These are phyloP conservation scores for Spathaspora boniae DNA, from an alignment of 805 yeast species.

Conservation along the genomic window DNA sequence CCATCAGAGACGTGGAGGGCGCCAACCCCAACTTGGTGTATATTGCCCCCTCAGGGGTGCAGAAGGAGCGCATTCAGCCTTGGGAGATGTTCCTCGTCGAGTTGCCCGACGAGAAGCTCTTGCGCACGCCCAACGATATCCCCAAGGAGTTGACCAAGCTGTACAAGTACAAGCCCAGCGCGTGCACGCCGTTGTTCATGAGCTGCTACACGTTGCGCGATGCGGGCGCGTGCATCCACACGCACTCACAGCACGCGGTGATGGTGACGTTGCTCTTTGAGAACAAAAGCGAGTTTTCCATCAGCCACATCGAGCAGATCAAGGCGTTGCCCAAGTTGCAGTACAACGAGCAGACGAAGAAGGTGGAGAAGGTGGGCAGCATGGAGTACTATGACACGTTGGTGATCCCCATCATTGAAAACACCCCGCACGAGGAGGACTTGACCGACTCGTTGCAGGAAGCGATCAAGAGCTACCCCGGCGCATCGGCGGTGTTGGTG, in stretches of 20 bases:
- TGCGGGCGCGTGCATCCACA: conserved; percentile 93
- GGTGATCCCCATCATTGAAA: conserved; percentile 86
- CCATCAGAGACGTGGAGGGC: conserved; percentile 54
- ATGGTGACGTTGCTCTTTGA: conserved; percentile 66
- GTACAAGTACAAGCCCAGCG: conserved; percentile 73
- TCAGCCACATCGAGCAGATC: conserved; percentile 84
- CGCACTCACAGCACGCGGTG: conserved; percentile 89
- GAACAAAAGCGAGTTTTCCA: conserved; percentile 63
- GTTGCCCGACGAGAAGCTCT: conserved; percentile 45
- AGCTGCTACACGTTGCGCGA: conserved; percentile 63
- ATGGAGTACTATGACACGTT: conserved; percentile 70
- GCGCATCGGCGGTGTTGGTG: conserved; percentile 81
- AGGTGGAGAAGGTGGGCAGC: conserved; percentile 60
- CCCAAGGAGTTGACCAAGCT: conserved; percentile 34
- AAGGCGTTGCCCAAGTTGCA: conserved; percentile 74
- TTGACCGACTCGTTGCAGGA: conserved; percentile 61
- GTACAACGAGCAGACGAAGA: conserved; percentile 24
- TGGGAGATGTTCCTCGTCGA: conserved; percentile 77
- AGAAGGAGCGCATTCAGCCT: conserved; percentile 83
- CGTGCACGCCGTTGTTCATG: conserved; percentile 86
- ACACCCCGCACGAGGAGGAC: conserved; percentile 85
- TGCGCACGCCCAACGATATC: conserved; percentile 54
- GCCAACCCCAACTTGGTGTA: conserved; percentile 48
- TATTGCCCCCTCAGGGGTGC: conserved; percentile 95
- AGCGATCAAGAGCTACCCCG: conserved; percentile 69